These are phyloP conservation scores for Hemileia vastatrix DNA, from an alignment of 1,284 basidiomycete genomes.

Conservation along the genomic window DNA sequence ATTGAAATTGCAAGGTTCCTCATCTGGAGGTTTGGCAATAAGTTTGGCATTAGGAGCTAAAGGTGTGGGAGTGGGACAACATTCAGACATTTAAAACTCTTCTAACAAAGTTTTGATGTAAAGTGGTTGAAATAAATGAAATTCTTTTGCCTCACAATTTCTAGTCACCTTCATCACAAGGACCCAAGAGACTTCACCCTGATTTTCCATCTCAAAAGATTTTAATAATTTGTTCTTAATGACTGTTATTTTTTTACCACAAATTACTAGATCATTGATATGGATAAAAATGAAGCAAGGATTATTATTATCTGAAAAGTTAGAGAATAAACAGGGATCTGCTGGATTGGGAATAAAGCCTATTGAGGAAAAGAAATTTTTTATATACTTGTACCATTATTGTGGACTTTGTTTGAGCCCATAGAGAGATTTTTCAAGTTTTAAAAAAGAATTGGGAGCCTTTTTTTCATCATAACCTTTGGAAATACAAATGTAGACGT, in stretches of 20 bases:
- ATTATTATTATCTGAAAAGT: background rate
- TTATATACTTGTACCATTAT: too few relatives aligned
- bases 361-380: too few relatives aligned
- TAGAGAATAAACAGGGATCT: background rate
- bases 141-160: too few relatives aligned
- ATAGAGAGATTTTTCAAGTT: too few relatives aligned
- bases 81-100: background rate
- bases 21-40: too few relatives aligned
- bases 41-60: background rate
- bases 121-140: background rate
- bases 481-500: too few relatives aligned
- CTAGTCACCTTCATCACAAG: conserved; percentile 3
- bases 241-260: background rate
- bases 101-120: background rate
- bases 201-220: conserved; percentile 7
- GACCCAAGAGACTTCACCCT: background rate
- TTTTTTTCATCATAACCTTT: too few relatives aligned
- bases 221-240: background rate
- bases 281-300: conserved; percentile 4
- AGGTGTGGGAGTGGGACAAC: background rate
- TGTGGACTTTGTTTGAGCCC: too few relatives aligned
- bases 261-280: conserved; percentile 5
- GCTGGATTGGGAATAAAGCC: background rate
- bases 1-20: background rate
- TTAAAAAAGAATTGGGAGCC: too few relatives aligned